Evolutionary conservation across 2,329 filamentous ascomycete genomes (phyloP), one percentile per base, ranked within the genome.

Genomic region (Fusarium mexicanum): DNA sequence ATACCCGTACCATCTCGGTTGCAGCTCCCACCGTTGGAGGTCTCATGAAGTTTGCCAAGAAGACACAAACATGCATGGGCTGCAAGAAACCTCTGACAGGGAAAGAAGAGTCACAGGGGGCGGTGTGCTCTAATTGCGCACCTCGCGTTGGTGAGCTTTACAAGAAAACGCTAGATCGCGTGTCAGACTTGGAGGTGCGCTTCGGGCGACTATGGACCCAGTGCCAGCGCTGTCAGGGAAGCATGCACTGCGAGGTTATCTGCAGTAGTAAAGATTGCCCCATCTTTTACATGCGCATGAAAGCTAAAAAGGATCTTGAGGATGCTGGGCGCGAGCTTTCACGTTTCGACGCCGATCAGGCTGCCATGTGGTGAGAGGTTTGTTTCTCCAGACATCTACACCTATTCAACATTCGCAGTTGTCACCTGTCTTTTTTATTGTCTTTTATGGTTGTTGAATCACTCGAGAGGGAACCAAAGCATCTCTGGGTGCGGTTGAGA

Each of bases 241-340:
- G 95, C 85, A 93, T 99, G 89, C 96, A 99, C 85, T 96, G 94
- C 82, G 96, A 99, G 83, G 97, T 99, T 62, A 98, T 99, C 77
- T 99, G 96, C 86, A 95, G 93, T 72, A 96, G 93, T 81, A 93
- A 95, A 82, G 96, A 99, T 86, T 99, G 96, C 81, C 96, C 96
- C 2, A 99, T 99, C 79, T 99, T 99, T 84, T 99, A 99, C 83
- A 99, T 99, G 96, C 91, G 96, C 9, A 99, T 99, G 96, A 99
- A 99, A 88, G 96, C 96, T 38, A 97, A 98, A 89, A 99, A 99
- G 87, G 96, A 99, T 82, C 91, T 98, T 44, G 96, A 98, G 83
- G 96, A 99, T 85, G 92, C 92, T 4, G 94, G 95, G 65, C 97
- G 94, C 85, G 96, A 99, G 83, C 83, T 99, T 78, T 89, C 89